Evolutionary conservation across 2,329 filamentous ascomycete species (phyloP), one percentile per base, ranked within the genome.

Genomic region (Exophiala xenobiotica): DNA sequence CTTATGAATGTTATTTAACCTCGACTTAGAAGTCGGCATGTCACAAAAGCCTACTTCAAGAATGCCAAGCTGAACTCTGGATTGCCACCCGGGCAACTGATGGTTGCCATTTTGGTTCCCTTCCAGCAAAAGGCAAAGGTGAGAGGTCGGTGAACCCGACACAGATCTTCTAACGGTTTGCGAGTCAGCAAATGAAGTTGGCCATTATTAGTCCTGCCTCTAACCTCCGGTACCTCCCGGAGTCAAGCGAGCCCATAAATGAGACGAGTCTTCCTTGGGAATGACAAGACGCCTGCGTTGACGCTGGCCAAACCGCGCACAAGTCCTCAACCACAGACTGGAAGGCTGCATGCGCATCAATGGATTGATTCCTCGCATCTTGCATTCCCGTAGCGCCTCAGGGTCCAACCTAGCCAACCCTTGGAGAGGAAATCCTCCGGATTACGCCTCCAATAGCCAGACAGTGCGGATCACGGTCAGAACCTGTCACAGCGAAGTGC

Each of bases 351-450:
- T 6, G 12, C 22, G 20, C 38, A 14, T 11, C n/a, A n/a, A n/a
- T n/a, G 8, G 38, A 22, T 9, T 26, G 44, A 27, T 4, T 26
- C 26, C 12, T 46, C 24, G 46, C 26, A 23, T 50, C 35, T 35
- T 46, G 51, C 51, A 54, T 54, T 50, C 35, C 47, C 39, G 51
- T 38, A 16, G 44, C 43, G 47, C 39, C 45, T 47, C 20, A 23
- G 20, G 27, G 26, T 46, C 43, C 41, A 23, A 18, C 19, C n/a
- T n/a, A 40, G 49, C 6, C 33, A 18, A n/a, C 26, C 23, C 23
- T 26, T 29, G 40, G 22, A 19, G 23, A 41, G 20, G 27, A 23
- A 51, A 51, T 51, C 49, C 47, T 47, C 47, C 51, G 46, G 23
- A 35, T n/a, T 8, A 14, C 35, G 9, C 16, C 26, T 9, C 37